These are phyloP conservation scores for Halophytophthora polymorphica DNA, from an alignment of 352 stramenopile species.

Conservation along the genomic window DNA sequence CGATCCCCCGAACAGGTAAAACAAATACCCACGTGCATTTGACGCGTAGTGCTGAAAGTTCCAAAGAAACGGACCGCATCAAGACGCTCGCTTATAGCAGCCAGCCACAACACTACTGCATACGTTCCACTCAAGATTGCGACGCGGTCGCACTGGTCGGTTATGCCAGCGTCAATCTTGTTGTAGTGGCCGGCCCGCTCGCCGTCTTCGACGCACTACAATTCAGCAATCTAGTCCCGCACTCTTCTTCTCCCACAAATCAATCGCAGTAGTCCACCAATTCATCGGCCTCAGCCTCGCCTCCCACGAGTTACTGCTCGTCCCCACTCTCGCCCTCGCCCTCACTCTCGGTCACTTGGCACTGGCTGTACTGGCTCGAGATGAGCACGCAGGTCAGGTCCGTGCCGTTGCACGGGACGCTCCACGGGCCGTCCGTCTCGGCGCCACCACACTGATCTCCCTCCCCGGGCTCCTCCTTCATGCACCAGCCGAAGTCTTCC, in stretches of 20 bases:
- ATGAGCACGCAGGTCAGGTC: constrained; percentile 25
- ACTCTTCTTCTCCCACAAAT: constrained; percentile 24
- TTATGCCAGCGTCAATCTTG: constrained; percentile 26
- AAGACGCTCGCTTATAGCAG: too few relatives aligned
- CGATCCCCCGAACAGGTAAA: too few relatives aligned
- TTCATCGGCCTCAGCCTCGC: constrained; percentile 7
- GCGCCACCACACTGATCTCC: constrained; percentile 29
- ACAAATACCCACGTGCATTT: too few relatives aligned
- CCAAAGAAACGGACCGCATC: too few relatives aligned
- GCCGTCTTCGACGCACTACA: constrained; percentile 29
- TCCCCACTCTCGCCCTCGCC: constrained; percentile 18
- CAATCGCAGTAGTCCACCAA: constrained; percentile 20
- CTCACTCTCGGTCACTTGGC: constrained; percentile 17
- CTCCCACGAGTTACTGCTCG: constrained; percentile 12
- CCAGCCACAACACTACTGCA: too few relatives aligned
- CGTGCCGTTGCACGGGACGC: constrained; percentile 15
- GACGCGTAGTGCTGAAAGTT: too few relatives aligned
- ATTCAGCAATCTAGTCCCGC: constrained; percentile 13
- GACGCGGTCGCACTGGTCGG: constrained; percentile 23
- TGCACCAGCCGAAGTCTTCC: constrained; percentile 26
- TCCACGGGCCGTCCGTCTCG: constrained; percentile 17
- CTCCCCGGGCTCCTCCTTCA: constrained; percentile 19
- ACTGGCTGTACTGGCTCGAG: constrained; percentile 28
- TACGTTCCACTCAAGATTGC: too few relatives aligned
- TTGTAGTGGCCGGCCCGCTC: constrained; percentile 25